A percentile compares a stretch with the other conserved stretches of the same genome.
These are phyloP conservation scores for Phylloboletellus chloephorus DNA, from an alignment of 1,284 basidiomycete genomes.

Conservation along the genomic window DNA sequence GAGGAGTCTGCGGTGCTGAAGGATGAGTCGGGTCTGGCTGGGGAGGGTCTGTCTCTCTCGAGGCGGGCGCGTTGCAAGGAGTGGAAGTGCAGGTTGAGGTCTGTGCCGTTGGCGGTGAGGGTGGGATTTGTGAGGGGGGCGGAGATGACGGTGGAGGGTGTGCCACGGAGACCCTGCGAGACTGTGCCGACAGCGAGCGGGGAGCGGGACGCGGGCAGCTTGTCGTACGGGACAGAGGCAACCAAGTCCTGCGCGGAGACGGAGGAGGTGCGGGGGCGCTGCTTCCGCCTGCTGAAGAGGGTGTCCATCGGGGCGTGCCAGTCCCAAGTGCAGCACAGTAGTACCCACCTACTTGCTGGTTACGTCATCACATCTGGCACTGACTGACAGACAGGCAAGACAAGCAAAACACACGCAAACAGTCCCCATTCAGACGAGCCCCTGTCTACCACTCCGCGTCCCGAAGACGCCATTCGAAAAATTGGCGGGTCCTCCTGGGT, in stretches of 20 bases:
- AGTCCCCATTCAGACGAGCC: conserved; percentile 5
- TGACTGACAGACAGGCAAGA: too few species aligned
- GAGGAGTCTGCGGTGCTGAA: conserved; percentile 53
- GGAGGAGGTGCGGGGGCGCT: conserved; percentile 47
- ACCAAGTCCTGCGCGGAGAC: conserved; percentile 39
- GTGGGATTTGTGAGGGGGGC: conserved; percentile 76
- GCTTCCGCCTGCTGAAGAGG: conserved; percentile 40
- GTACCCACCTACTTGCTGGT: too few species aligned
- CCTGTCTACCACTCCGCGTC: conserved; percentile 15
- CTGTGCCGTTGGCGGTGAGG: conserved; percentile 62
- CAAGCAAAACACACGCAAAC: conserved; percentile 27
- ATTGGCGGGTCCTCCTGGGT: conserved; percentile 27
- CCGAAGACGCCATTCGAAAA: conserved; percentile 31
- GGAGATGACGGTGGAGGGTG: conserved; percentile 44
- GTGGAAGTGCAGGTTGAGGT: conserved; percentile 56
- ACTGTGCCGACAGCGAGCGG: conserved; percentile 54
- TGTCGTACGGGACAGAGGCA: conserved; percentile 72
- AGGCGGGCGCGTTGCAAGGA: conserved; percentile 42
- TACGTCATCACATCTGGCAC: too few species aligned
- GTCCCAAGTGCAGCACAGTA: too few species aligned
- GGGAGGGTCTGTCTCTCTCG: conserved; percentile 46
- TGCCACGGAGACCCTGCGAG: conserved; percentile 51
- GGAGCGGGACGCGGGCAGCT: conserved; percentile 53
- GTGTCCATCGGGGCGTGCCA: conserved; percentile 33
- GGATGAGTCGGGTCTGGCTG: conserved; percentile 44